Conservation (phyloP, 106 monocot genomes). For the Dendrobium nobile region DNA sequence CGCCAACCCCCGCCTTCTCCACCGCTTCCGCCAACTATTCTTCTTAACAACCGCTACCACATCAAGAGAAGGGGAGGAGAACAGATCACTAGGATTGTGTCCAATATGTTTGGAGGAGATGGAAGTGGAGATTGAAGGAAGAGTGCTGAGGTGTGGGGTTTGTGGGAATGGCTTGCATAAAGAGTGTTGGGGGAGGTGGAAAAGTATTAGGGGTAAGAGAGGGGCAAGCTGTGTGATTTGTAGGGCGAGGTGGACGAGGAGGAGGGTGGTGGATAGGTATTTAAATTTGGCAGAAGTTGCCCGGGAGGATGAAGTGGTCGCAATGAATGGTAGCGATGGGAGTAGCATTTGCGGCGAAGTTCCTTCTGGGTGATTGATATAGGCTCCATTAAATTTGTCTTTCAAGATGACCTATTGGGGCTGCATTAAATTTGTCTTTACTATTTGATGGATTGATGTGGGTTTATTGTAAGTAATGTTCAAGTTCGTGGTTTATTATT, state of each 20-base stretch:
- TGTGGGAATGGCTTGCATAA: conserved; percentile 75
- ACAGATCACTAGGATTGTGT: conserved; percentile 8
- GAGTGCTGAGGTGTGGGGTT: conserved; percentile 36
- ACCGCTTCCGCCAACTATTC: conserved; percentile 5
- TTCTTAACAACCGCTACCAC: background rate
- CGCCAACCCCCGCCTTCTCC: conserved; percentile 22
- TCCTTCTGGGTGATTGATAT: background rate
- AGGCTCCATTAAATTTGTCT: too few relatives aligned
- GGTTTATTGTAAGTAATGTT: too few relatives aligned
- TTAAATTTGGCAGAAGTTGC: conserved; percentile 53
- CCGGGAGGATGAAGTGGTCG: conserved; percentile 21
- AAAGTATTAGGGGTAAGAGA: conserved; percentile 53
- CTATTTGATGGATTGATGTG: too few relatives aligned
- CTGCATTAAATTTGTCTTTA: too few relatives aligned
- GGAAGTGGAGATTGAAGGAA: background rate
- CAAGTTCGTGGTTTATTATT: too few relatives aligned
- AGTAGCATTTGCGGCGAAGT: background rate
- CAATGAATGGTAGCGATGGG: background rate
- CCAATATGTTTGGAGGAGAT: conserved; percentile 55
- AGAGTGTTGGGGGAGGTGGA: conserved; percentile 72
- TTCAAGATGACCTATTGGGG: too few relatives aligned
- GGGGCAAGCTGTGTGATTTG: conserved; percentile 72
- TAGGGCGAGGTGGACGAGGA: conserved; percentile 73
- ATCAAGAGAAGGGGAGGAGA: background rate
- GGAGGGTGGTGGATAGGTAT: conserved; percentile 37